A percentile compares a stretch with the other conserved stretches of the same genome.
These are phyloP conservation scores for Casuarina equisetifolia DNA, from an alignment of 306 rosid genomes.

Conservation along the genomic window DNA sequence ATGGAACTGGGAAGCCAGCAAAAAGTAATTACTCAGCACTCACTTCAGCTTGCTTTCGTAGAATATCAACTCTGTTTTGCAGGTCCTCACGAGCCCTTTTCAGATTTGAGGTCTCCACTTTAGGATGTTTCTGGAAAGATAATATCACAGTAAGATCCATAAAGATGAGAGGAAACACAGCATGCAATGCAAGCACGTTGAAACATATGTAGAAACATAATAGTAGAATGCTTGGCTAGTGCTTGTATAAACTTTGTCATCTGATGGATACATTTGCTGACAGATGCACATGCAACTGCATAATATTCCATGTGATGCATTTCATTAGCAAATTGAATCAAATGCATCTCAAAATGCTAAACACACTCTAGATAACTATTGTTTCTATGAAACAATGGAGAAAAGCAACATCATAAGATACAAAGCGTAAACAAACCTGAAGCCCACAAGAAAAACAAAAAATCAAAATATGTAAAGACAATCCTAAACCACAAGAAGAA, in stretches of 20 bases:
- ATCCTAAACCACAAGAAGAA: background rate
- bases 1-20: constrained; percentile 15
- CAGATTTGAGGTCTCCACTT: constrained; percentile 59
- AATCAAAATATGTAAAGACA: background rate
- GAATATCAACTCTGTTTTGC: constrained; percentile 69
- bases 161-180: constrained; percentile 13
- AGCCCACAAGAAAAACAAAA: background rate
- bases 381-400: background rate
- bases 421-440: background rate
- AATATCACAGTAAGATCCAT: constrained; percentile 21
- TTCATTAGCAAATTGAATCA: background rate
- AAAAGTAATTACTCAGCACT: constrained; percentile 32
- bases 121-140: constrained; percentile 61
- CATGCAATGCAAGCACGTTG: constrained; percentile 18
- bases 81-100: constrained; percentile 79
- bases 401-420: background rate
- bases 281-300: background rate
- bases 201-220: background rate
- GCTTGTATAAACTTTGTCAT: background rate
- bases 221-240: background rate
- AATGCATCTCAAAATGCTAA: background rate
- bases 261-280: background rate
- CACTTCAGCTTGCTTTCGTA: constrained; percentile 87
- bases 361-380: constrained; percentile 1
- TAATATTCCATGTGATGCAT: background rate